Evolutionary conservation across 2,329 filamentous ascomycete species (phyloP).

Genomic region (Aspergillus carbonarius): DNA sequence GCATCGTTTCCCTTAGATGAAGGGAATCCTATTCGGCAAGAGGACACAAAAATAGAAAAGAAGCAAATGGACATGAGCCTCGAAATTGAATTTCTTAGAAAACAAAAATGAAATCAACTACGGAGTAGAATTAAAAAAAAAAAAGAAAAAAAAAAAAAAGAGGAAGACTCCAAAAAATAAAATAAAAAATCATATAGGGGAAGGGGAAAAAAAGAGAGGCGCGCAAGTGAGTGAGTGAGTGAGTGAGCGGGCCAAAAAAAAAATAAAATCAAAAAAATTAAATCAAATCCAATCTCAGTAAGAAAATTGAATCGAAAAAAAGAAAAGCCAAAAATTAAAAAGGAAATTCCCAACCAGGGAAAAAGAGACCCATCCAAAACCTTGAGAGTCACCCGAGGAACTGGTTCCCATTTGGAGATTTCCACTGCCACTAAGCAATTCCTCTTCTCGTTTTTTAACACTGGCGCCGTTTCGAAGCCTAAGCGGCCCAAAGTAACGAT

Average conservation of each 20-base stretch:
- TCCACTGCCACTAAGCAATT: slow-evolving; percentile 11
- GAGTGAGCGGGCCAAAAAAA: not conserved
- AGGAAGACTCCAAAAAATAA: not conserved
- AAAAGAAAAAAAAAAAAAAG: slow-evolving; percentile 1
- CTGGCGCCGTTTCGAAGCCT: slow-evolving; percentile 29
- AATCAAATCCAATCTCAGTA: not conserved
- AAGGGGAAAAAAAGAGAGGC: not conserved
- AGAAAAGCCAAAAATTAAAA: slow-evolving; percentile 13
- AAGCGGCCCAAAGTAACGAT: slow-evolving; percentile 35
- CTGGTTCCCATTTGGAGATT: slow-evolving; percentile 33
- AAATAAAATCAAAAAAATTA: slow-evolving; percentile 7
- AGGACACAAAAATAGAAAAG: slow-evolving; percentile 14
- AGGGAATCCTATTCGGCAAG: not conserved
- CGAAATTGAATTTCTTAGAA: slow-evolving; percentile 5
- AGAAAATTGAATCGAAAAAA: slow-evolving; percentile 10
- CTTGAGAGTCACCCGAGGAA: slow-evolving; percentile 33
- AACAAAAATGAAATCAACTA: not conserved
- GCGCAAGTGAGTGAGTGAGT: not conserved
- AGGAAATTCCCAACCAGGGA: slow-evolving; percentile 13
- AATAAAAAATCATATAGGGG: slow-evolving; percentile 3
- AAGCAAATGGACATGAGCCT: slow-evolving; percentile 13
- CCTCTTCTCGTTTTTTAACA: slow-evolving; percentile 17
- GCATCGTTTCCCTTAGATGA: not conserved
- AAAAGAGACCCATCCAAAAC: slow-evolving; percentile 18
- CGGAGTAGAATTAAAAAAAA: not conserved